These are phyloP conservation scores for Dicorynia guianensis DNA, from an alignment of 306 rosid genomes.

Conservation along the genomic window DNA sequence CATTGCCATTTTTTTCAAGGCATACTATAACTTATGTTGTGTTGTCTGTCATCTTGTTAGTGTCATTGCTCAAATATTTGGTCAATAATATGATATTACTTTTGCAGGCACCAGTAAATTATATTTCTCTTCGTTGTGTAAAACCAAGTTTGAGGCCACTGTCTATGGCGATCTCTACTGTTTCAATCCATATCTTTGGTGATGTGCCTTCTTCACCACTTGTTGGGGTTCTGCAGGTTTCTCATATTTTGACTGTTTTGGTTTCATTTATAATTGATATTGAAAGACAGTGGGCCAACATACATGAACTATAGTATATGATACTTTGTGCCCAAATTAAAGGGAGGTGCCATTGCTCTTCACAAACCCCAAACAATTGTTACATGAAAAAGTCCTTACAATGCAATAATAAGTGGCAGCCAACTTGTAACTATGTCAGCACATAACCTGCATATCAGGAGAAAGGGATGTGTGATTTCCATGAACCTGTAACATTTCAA, in stretches of 20 bases:
- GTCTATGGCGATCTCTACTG: constrained; percentile 90
- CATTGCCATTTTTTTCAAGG: constrained; percentile 19
- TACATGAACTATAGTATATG: no score
- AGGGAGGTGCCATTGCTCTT: no score
- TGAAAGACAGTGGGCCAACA: not conserved
- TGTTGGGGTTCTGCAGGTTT: constrained; percentile 88
- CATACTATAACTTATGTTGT: constrained; percentile 25
- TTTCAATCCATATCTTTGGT: constrained; percentile 88
- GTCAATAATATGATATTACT: constrained; percentile 39
- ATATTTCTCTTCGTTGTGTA: constrained; percentile 80
- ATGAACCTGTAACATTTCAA: no score
- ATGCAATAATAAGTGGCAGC: no score
- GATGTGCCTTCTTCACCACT: constrained; percentile 98
- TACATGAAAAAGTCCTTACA: no score
- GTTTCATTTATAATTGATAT: constrained; percentile 24
- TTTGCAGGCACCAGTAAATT: constrained; percentile 96
- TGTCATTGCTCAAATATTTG: constrained; percentile 21
- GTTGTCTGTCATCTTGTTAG: constrained; percentile 14
- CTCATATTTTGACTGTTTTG: constrained; percentile 24
- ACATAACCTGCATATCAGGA: no score
- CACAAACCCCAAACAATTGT: no score
- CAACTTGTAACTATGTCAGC: no score
- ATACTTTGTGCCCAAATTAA: no score
- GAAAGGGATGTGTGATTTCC: no score
- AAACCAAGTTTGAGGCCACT: constrained; percentile 86